Evolutionary conservation across 306 rosid genomes (phyloP).

Genomic region (Oemleria cerasiformis): DNA sequence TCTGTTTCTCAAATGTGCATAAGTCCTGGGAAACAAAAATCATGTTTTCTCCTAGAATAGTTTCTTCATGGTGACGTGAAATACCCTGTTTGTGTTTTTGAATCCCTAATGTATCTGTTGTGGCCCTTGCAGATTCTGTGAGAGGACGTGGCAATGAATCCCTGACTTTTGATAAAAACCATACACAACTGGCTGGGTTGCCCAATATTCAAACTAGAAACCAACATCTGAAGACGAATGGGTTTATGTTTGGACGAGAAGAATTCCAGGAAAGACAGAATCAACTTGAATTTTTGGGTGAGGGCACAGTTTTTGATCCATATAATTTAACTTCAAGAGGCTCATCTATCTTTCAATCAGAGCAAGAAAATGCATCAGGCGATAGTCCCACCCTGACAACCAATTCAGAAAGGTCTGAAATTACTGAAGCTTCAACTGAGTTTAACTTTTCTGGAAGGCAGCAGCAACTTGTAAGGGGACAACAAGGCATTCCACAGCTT

Average conservation of each 20-base stretch:
- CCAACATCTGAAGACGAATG: slow-evolving; percentile 33
- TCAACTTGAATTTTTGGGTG: slow-evolving; percentile 32
- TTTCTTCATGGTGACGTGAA: slow-evolving; percentile 2
- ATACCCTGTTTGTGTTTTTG: slow-evolving; percentile 6
- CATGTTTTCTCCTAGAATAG: not conserved
- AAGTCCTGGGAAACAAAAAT: not conserved
- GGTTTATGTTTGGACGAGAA: slow-evolving; percentile 41
- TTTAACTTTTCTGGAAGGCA: slow-evolving; percentile 40
- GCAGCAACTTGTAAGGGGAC: slow-evolving; percentile 41
- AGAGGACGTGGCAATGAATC: slow-evolving; percentile 27
- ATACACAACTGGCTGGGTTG: slow-evolving; percentile 28
- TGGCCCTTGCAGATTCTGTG: slow-evolving; percentile 31
- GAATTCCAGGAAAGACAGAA: slow-evolving; percentile 33
- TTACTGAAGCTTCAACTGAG: slow-evolving; percentile 53
- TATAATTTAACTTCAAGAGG: slow-evolving; percentile 32
- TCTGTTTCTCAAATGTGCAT: not conserved
- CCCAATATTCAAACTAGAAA: slow-evolving; percentile 16
- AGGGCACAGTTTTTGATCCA: slow-evolving; percentile 31
- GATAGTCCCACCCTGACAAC: slow-evolving; percentile 62
- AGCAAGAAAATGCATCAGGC: slow-evolving; percentile 51
- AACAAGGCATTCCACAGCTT: slow-evolving; percentile 29
- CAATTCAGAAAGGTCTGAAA: slow-evolving; percentile 58
- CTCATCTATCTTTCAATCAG: slow-evolving; percentile 29
- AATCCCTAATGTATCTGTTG: slow-evolving; percentile 8
- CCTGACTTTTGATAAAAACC: slow-evolving; percentile 25